Evolutionary conservation across 257 asterid genomes (phyloP).

Genomic region (Capsicum baccatum): DNA sequence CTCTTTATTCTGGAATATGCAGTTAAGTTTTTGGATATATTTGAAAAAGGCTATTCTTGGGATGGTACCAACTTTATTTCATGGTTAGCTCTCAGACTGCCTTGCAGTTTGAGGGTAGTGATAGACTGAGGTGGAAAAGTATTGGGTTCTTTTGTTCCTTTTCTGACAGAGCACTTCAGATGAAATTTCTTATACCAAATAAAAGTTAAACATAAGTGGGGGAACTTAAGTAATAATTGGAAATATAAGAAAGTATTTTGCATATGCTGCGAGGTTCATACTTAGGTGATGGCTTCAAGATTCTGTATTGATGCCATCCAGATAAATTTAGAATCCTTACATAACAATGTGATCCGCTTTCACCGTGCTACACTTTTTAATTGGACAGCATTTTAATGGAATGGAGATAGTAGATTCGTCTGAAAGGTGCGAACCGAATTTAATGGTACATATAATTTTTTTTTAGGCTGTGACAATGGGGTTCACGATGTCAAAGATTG

Average conservation of each 20-base stretch:
- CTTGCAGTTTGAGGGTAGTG: not conserved
- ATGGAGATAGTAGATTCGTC: not conserved
- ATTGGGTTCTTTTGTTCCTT: not conserved
- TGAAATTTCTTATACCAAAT: not conserved
- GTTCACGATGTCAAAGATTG: not conserved
- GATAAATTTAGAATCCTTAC: not conserved
- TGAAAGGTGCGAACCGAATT: not conserved
- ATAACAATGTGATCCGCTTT: constrained; percentile 4
- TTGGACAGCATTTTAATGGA: not conserved
- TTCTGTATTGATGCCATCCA: constrained; percentile 6
- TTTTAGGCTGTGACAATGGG: not conserved
- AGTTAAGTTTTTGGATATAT: not conserved
- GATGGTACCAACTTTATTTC: not conserved
- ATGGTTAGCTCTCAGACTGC: constrained; percentile 4
- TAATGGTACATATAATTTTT: not conserved
- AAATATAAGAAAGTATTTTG: not conserved
- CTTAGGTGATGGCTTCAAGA: not conserved
- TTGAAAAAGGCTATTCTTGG: not conserved
- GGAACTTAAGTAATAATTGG: not conserved
- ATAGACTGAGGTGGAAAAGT: not conserved
- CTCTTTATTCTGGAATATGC: constrained; percentile 25
- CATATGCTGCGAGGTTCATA: constrained; percentile 12
- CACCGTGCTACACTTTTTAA: not conserved
- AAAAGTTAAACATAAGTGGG: not conserved
- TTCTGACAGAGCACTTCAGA: constrained; percentile 20